phyloP scores from a whole-genome alignment of 2,329 filamentous ascomycete genomes.

The Lecanoromycetidae sp. region DNA sequence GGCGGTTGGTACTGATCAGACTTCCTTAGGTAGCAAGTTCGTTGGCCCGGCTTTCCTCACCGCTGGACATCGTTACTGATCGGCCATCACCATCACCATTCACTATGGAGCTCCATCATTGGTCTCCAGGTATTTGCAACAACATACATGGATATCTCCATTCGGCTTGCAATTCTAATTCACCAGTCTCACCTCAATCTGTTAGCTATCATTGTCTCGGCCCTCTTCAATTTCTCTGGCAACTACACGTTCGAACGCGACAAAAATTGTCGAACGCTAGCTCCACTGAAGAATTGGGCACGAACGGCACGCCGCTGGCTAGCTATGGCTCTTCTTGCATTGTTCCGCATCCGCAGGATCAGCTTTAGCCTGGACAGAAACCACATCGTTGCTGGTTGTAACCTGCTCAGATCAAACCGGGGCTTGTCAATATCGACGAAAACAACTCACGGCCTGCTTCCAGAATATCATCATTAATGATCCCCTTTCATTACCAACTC shows the following conservation, averaged over 20 bases:
- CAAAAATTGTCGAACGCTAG: constrained; percentile 2
- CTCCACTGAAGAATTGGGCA: neutral
- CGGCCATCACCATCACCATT: constrained; percentile 9
- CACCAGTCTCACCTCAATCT: constrained; percentile 10
- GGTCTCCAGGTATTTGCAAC: constrained; percentile 6
- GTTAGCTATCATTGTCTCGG: constrained; percentile 10
- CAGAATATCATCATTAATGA: constrained; percentile 3
- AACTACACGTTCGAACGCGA: neutral
- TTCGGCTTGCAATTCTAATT: constrained; percentile 4
- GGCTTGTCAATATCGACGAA: constrained; percentile 2
- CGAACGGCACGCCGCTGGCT: constrained; percentile 15
- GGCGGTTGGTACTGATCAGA: constrained; percentile 34
- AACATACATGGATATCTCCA: constrained; percentile 10
- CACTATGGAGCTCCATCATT: constrained; percentile 1
- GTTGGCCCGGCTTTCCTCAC: neutral
- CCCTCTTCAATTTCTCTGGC: constrained; percentile 2
- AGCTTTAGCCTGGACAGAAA: constrained; percentile 6
- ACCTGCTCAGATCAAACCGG: neutral
- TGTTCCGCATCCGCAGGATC: constrained; percentile 1
- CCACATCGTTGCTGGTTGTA: neutral
- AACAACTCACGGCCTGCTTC: constrained; percentile 8
- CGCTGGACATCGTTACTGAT: constrained; percentile 8
- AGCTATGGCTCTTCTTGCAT: constrained; percentile 8
- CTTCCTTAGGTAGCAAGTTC: constrained; percentile 6
- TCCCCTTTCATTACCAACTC: neutral